These are phyloP conservation scores for Falciphora oryzae DNA, from an alignment of 2,329 filamentous ascomycete species.

Conservation along the genomic window DNA sequence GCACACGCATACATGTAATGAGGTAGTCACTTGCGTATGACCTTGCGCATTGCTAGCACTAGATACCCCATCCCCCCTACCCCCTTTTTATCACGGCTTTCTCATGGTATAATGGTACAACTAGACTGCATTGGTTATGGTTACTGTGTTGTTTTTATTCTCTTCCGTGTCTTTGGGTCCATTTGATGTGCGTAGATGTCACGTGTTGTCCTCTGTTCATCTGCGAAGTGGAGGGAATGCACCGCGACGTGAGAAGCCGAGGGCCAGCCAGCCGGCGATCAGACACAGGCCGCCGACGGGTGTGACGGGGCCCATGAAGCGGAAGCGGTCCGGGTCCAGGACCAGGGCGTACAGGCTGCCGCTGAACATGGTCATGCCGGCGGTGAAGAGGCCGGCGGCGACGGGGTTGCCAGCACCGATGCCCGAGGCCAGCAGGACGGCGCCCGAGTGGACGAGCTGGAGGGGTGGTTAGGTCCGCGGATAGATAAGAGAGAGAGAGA, in stretches of 20 bases:
- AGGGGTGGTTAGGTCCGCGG: neutral
- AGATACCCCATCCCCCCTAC: slow-evolving; percentile 9
- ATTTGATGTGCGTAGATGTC: neutral
- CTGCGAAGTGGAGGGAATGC: neutral
- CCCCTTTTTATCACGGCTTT: slow-evolving; percentile 6
- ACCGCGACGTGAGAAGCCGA: slow-evolving; percentile 20
- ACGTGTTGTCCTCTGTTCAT: neutral
- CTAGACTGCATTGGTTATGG: neutral
- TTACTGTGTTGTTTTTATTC: neutral
- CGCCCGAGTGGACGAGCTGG: slow-evolving; percentile 57
- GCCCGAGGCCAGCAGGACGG: slow-evolving; percentile 52
- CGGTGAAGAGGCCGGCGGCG: slow-evolving; percentile 53
- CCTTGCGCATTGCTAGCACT: slow-evolving; percentile 10
- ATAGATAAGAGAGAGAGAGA: slow-evolving; percentile 1
- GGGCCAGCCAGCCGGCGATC: slow-evolving; percentile 56
- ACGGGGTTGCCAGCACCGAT: slow-evolving; percentile 52
- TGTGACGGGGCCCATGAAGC: slow-evolving; percentile 56
- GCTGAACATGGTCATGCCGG: slow-evolving; percentile 62
- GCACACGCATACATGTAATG: slow-evolving; percentile 11
- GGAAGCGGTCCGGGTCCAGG: slow-evolving; percentile 56
- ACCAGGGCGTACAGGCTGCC: slow-evolving; percentile 60
- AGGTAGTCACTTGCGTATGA: slow-evolving; percentile 4
- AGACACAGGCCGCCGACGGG: slow-evolving; percentile 58
- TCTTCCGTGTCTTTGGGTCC: neutral
- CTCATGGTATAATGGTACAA: neutral